Percentiles rank a stretch among this genome's conserved stretches.
Conservation (phyloP, 2,329 filamentous ascomycete genomes). For the Scedosporium aurantiacum region DNA sequence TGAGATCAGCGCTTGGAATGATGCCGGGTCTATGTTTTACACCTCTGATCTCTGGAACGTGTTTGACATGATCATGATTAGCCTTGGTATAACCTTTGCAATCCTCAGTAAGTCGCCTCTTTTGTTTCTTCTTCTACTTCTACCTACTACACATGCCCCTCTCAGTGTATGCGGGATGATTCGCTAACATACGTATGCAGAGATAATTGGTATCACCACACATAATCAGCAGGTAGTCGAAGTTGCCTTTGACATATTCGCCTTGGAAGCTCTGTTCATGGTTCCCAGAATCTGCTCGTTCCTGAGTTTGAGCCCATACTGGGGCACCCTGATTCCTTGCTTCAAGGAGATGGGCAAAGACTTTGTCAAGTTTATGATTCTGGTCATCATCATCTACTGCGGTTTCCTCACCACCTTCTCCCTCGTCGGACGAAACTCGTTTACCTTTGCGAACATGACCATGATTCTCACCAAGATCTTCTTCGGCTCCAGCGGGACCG, state of each 20-base stretch:
- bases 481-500: conserved; percentile 64
- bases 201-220: conserved; percentile 54
- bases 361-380: conserved; percentile 73
- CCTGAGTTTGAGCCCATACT: conserved; percentile 78
- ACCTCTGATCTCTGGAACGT: conserved; percentile 73
- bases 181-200: conserved; percentile 23
- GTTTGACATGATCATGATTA: conserved; percentile 64
- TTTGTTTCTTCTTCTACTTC: neutral
- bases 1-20: conserved; percentile 71
- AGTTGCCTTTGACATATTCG: conserved; percentile 77
- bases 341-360: conserved; percentile 92
- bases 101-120: conserved; percentile 48
- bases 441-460: conserved; percentile 56
- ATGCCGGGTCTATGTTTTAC: conserved; percentile 81
- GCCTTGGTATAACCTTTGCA: conserved; percentile 61
- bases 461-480: conserved; percentile 73
- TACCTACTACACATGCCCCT: too few relatives aligned
- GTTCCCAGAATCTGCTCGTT: conserved; percentile 83
- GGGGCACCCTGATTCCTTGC: conserved; percentile 80
- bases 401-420: conserved; percentile 85
- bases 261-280: conserved; percentile 79
- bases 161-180: conserved; percentile 8
- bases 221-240: conserved; percentile 56
- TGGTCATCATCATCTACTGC: conserved; percentile 72
- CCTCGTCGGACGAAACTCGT: conserved; percentile 60